Evolutionary conservation across 2,329 filamentous ascomycete species (phyloP).

Genomic region (Scleromitrula shiraiana): DNA sequence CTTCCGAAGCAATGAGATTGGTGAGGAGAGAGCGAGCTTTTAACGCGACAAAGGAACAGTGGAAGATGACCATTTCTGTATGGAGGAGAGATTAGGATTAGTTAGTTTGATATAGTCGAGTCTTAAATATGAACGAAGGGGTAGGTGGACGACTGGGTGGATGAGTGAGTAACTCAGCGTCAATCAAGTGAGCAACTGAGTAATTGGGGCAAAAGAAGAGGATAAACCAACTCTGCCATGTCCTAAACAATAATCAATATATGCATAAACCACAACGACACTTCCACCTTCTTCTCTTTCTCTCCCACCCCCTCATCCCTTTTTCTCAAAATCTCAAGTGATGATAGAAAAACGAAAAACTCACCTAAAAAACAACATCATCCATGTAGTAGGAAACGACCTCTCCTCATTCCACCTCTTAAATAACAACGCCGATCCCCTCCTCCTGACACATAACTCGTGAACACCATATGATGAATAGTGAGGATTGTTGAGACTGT

Average conservation of each 20-base stretch:
- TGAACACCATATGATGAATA: slow-evolving; percentile 46
- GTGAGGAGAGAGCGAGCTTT: slow-evolving; percentile 44
- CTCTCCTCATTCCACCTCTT: slow-evolving; percentile 43
- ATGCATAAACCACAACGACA: not conserved
- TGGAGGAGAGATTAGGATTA: no score
- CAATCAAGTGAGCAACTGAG: no score
- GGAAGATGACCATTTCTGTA: slow-evolving; percentile 53
- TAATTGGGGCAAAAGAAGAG: no score
- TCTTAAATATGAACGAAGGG: no score
- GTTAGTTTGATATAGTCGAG: no score
- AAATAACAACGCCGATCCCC: slow-evolving; percentile 41
- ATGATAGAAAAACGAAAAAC: slow-evolving; percentile 16
- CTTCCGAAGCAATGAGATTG: slow-evolving; percentile 36
- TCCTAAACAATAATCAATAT: not conserved
- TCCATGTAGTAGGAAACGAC: slow-evolving; percentile 43
- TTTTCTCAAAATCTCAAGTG: no score
- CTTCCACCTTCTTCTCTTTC: no score
- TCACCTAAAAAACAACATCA: slow-evolving; percentile 45
- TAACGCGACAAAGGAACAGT: slow-evolving; percentile 49
- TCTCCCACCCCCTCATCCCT: no score
- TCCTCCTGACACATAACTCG: slow-evolving; percentile 45
- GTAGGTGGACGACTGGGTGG: no score
- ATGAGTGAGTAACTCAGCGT: no score
- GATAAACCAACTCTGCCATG: slow-evolving; percentile 7
- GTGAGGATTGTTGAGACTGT: slow-evolving; percentile 23